Evolutionary conservation across 306 rosid species (phyloP), one percentile per base, ranked within the genome.

Genomic region (Dryas octopetala): DNA sequence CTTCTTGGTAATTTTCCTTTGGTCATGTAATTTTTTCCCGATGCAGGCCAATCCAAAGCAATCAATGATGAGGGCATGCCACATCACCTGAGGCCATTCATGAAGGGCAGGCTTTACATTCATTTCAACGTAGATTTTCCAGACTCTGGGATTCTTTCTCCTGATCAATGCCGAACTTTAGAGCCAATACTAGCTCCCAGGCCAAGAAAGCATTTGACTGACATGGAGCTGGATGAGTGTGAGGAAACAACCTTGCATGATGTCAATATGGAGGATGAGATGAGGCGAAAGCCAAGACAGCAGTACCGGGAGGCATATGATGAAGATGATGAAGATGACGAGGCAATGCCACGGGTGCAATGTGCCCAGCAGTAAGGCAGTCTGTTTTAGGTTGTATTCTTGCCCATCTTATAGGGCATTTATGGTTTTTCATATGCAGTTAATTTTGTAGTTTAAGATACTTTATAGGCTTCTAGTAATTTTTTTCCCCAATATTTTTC

Each of bases 61-160:
- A 87, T 91, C 63, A 85, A 91, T 5, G 91, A 89, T 44, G 93
- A 91, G 83, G 96, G 96, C 66, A 91, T 91, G 93, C 96, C 93
- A 1, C 89, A 85, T 43, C 81, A 82, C 68, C 64, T 68, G 4
- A 82, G 91, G 85, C 88, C 96, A 7, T 85, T 91, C 83, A 84
- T 91, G 77, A 88, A 68, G 82, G 93, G 93, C 13, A 77, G 80
- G 4, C 91, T 91, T 2, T 91, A 59, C 88, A 84, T 91, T 50
- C 76, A 82, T 50, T 91, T 89, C 38, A 79, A 77, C 64, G 96
- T 88, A 58, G 83, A 76, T 7, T 91, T 91, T 80, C 96, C 91
- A 0, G 88, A 87, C 1, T 76, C 85, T 0, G 91, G 93, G 57
- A 58, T 83, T 74, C 77, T 91, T 46, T 70, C 82, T 7, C 85